Evolutionary conservation across 148 eudicot species (phyloP), one percentile per base, ranked within the genome.

Genomic region (Heliosperma pusillum): DNA sequence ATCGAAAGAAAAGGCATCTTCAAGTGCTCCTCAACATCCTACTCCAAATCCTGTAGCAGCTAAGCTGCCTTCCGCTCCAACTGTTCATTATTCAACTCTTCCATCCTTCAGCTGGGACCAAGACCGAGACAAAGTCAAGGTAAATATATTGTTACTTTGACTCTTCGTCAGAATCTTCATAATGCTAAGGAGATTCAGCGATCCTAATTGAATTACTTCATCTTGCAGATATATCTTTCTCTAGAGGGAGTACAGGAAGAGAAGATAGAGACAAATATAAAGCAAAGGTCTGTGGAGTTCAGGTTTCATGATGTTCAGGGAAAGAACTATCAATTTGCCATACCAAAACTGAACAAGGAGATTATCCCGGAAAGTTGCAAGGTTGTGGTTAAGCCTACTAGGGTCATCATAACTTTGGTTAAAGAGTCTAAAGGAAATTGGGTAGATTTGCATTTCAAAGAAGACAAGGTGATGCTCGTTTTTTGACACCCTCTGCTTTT

Each of bases 21-120:
- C 88, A 22, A 57, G 76, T n/a, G 78, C 74, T 53, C n/a, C 85
- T 62, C 59, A 62, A 2, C 82, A 76, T 66, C 67, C 83, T 45
- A 40, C 85, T 74, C 86, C 89, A 57, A 40, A 66, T 74, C 56
- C 87, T 44, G 61, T 84, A 2, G 73, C 79, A 1, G 66, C 85
- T 16, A 80, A 85, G 72, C 78, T 70, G 72, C 78, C 80, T 50
- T 7, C 89, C 10, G 66, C 52, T 25, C 86, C 98, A 20, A 71
- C 82, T 30, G 53, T 91, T 71, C 85, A 52, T 45, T 94, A 94
- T 74, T 47, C 70, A 12, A 74, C 91, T 10, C 87, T 91, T 56
- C 79, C 83, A 58, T 82, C 98, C 72, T 94, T 91, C 79, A 91
- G 98, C 90, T 94, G 97, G 97, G 98, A 94, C 80, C 98, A 94